Evolutionary conservation across 306 rosid genomes (phyloP).

Genomic region (Malus fusca): DNA sequence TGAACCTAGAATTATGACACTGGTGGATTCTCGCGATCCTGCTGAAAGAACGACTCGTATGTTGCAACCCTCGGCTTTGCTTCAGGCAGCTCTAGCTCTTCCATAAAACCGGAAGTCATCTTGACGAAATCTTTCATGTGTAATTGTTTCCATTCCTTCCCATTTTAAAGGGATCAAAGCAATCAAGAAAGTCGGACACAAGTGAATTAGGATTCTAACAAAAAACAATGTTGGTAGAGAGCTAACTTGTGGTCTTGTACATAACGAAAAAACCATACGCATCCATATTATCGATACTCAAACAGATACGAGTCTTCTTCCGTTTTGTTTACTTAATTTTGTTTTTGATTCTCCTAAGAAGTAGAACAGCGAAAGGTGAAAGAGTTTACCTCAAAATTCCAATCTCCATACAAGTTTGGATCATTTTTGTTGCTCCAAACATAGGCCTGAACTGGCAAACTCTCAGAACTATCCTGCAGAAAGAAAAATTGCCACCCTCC

Average conservation of each 20-base stretch:
- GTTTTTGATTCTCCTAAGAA: not conserved
- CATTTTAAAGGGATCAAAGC: not conserved
- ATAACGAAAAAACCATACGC: too few relatives aligned
- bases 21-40: constrained; percentile 31
- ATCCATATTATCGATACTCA: not conserved
- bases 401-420: constrained; percentile 67
- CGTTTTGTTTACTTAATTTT: too few relatives aligned
- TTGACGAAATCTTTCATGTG: constrained; percentile 60
- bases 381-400: constrained; percentile 78
- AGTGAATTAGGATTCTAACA: not conserved
- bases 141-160: constrained; percentile 64
- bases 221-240: too few relatives aligned
- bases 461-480: constrained; percentile 57
- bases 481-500: not conserved
- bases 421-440: constrained; percentile 70
- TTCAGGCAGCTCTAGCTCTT: constrained; percentile 61
- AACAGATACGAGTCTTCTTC: too few relatives aligned
- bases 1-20: constrained; percentile 18
- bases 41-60: constrained; percentile 52
- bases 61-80: constrained; percentile 69
- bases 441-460: constrained; percentile 39
- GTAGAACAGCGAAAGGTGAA: not conserved
- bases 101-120: constrained; percentile 56
- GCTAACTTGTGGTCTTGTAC: too few relatives aligned
- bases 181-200: not conserved